Evolutionary conservation across 495 filamentous ascomycete species (phyloP), one percentile per base, ranked within the genome.

Genomic region (Cercophora newfieldiana): DNA sequence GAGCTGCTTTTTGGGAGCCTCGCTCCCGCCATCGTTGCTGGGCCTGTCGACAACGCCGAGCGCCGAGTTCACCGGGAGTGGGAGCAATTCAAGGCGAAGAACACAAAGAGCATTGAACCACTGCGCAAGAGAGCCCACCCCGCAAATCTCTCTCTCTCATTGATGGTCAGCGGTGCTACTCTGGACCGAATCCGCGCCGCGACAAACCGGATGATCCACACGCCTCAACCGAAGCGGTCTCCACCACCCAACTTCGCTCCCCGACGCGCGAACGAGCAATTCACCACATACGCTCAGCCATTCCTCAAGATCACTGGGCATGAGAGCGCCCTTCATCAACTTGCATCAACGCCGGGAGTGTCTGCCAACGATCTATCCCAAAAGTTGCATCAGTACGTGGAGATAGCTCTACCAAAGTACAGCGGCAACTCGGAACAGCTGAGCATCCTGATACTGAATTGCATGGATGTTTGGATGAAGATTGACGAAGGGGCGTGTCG

Each of bases 391-490:
- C 16, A 66, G 0, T 61, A 71, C 3, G 83, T 90, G 5, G 31
- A 68, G 0, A 25, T 63, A 28, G 60, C 8, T 73, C 78, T 21
- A 74, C 65, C 5, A 18, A 70, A 72, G 7, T 89, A 87, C 66
- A 74, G 81, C 8, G 68, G 60, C 3, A 77, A 85, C 47, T 73
- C 77, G 0, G 80, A 80, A 54, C 76, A 83, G 50, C 80, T 77
- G 70, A 83, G 82, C 53, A 53, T 69, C 26, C 70, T 81, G 44
- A 73, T 85, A 6, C 69, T 85, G 44, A 73, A 72, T 16, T 24
- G 78, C 3, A 76, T 85, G 50, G 79, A 80, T 26, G 57, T 81
- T 0, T 85, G 82, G 83, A 61, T 80, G 19, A 61, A 29, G 0
- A 69, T 85, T 51, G 82, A 85, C 60, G 22, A 73, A 12, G 61